phyloP scores from a whole-genome alignment of 768 basidiomycete genomes.

The Gloeostereum incarnatum region DNA sequence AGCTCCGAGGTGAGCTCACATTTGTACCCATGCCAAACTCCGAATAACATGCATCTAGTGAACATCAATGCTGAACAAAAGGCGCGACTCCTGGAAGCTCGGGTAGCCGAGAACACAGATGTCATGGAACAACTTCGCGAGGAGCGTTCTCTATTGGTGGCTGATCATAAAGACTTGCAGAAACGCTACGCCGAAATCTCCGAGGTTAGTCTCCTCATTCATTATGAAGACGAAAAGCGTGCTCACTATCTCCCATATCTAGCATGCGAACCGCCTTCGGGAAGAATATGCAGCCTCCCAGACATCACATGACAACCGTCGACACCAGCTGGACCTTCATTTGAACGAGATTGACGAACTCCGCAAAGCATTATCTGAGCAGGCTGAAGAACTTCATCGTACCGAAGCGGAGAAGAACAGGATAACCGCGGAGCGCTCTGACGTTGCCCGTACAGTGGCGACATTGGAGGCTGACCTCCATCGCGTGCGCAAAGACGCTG shows the following conservation, averaged over 20 bases:
- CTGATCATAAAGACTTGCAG: slow-evolving; percentile 69
- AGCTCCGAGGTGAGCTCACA: slow-evolving; percentile 52
- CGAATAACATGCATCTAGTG: slow-evolving; percentile 22
- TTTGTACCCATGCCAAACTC: background rate
- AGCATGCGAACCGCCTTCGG: slow-evolving; percentile 57
- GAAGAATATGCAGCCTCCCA: slow-evolving; percentile 53
- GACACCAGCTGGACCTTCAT: slow-evolving; percentile 66
- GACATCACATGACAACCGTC: slow-evolving; percentile 59
- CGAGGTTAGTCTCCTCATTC: slow-evolving; percentile 37
- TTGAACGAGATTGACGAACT: slow-evolving; percentile 70
- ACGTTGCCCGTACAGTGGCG: slow-evolving; percentile 59
- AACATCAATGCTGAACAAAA: slow-evolving; percentile 68
- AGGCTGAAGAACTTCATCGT: slow-evolving; percentile 52
- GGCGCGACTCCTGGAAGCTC: slow-evolving; percentile 55
- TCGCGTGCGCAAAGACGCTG: slow-evolving; percentile 69
- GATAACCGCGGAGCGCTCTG: slow-evolving; percentile 51
- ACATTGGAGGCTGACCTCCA: slow-evolving; percentile 63
- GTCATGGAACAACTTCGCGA: slow-evolving; percentile 69
- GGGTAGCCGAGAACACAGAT: slow-evolving; percentile 58
- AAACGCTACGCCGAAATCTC: slow-evolving; percentile 54
- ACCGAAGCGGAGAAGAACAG: slow-evolving; percentile 57
- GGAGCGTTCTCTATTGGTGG: slow-evolving; percentile 61
- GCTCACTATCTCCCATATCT: background rate
- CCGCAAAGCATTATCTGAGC: slow-evolving; percentile 52
- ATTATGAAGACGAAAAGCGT: background rate